Percentiles rank a stretch among this genome's conserved stretches.
phyloP scores from a whole-genome alignment of 1,139 yeast species.

The Kodamaea sp. region DNA sequence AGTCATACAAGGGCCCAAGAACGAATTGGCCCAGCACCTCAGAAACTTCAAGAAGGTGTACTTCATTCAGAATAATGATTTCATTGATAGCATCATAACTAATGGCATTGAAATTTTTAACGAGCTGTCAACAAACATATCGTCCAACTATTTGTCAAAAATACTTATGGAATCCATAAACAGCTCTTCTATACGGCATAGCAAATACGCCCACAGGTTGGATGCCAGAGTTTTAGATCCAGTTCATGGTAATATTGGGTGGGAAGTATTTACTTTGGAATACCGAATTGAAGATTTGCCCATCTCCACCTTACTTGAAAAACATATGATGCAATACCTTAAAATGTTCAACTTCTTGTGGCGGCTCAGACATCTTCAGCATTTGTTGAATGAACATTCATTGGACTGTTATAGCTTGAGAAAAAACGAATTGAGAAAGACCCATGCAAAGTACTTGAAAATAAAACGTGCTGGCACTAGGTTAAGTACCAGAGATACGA shows the following conservation, averaged over 20 bases:
- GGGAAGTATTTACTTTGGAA: slow-evolving; percentile 93
- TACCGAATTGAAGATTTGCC: slow-evolving; percentile 65
- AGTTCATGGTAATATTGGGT: slow-evolving; percentile 65
- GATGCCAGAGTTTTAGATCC: slow-evolving; percentile 82
- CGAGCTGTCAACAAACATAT: slow-evolving; percentile 62
- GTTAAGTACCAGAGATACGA: slow-evolving; percentile 22
- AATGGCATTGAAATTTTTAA: slow-evolving; percentile 58
- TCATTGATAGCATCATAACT: slow-evolving; percentile 63
- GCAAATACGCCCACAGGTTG: slow-evolving; percentile 42
- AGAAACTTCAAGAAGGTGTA: slow-evolving; percentile 64
- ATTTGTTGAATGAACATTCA: slow-evolving; percentile 47
- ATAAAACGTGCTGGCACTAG: slow-evolving; percentile 11
- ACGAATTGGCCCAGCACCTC: slow-evolving; percentile 57
- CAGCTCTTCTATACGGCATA: slow-evolving; percentile 58
- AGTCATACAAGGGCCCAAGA: slow-evolving; percentile 46
- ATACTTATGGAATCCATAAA: slow-evolving; percentile 67
- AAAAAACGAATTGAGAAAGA: slow-evolving; percentile 33
- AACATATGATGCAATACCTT: slow-evolving; percentile 58
- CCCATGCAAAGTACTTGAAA: slow-evolving; percentile 17
- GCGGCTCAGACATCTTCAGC: slow-evolving; percentile 67
- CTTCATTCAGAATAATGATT: slow-evolving; percentile 75
- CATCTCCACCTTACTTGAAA: slow-evolving; percentile 35
- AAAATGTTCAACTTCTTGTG: slow-evolving; percentile 85
- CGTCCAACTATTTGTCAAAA: slow-evolving; percentile 66
- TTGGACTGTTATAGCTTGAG: slow-evolving; percentile 35